Percentiles rank a stretch among this genome's conserved stretches.
phyloP scores from a whole-genome alignment of 306 rosid genomes.

The Pterocarpus santalinus region DNA sequence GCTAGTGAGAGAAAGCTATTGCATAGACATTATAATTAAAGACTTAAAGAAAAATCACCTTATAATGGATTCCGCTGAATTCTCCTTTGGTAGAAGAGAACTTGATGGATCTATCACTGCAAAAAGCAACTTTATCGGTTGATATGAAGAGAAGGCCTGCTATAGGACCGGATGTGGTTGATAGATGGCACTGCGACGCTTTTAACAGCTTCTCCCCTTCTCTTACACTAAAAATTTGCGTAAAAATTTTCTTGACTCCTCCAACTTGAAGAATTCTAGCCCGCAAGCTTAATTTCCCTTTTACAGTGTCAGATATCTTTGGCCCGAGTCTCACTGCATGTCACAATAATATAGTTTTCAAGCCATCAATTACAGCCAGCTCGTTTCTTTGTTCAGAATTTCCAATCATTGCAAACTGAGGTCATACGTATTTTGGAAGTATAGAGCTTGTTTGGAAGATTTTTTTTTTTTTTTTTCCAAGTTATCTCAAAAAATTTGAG shows the following conservation, averaged over 20 bases:
- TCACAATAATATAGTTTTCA: background rate
- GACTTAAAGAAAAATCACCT: slow-evolving; percentile 29
- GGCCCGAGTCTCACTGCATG: slow-evolving; percentile 61
- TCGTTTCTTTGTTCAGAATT: no score
- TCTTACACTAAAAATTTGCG: slow-evolving; percentile 46
- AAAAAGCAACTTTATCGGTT: slow-evolving; percentile 64
- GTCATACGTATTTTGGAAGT: no score
- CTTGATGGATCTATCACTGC: slow-evolving; percentile 64
- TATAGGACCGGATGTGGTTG: slow-evolving; percentile 70
- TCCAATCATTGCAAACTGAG: no score
- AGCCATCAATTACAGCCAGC: no score
- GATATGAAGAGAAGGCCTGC: slow-evolving; percentile 74
- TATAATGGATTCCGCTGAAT: slow-evolving; percentile 54
- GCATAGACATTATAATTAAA: no score
- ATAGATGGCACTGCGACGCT: slow-evolving; percentile 61
- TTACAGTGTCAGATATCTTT: slow-evolving; percentile 60
- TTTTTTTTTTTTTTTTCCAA: no score
- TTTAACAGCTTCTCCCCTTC: slow-evolving; percentile 60
- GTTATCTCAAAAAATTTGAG: no score
- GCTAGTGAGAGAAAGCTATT: no score
- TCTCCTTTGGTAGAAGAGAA: slow-evolving; percentile 52
- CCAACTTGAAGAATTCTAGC: slow-evolving; percentile 62
- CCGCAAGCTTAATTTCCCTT: slow-evolving; percentile 63
- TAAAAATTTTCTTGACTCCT: slow-evolving; percentile 56
- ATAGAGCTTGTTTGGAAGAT: no score